These are phyloP conservation scores for Conoideocrella luteorostrata DNA, from an alignment of 2,329 filamentous ascomycete species.

Conservation along the genomic window DNA sequence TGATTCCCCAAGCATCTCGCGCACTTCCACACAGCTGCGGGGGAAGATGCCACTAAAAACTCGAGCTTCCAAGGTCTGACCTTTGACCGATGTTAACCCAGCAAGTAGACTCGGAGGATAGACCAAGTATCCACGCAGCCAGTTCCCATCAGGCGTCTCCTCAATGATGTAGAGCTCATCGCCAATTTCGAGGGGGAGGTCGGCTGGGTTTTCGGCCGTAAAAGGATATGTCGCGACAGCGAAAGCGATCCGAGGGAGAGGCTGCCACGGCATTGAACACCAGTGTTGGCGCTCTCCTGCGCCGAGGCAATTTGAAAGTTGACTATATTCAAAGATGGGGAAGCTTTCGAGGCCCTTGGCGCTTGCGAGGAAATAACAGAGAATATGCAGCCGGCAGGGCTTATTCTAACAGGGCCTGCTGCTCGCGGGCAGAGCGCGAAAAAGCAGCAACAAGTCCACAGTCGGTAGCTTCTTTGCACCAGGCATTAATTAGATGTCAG, in stretches of 20 bases:
- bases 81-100: slow-evolving; percentile 82
- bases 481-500: slow-evolving; percentile 2
- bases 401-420: slow-evolving; percentile 4
- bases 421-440: slow-evolving; percentile 3
- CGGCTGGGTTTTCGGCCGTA: slow-evolving; percentile 74
- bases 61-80: slow-evolving; percentile 87
- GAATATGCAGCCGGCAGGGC: not conserved
- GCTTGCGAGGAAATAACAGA: not conserved
- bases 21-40: slow-evolving; percentile 86
- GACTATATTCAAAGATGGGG: not conserved
- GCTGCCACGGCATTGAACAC: slow-evolving; percentile 84
- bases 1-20: slow-evolving; percentile 78
- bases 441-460: slow-evolving; percentile 5
- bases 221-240: slow-evolving; percentile 96
- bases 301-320: slow-evolving; percentile 2
- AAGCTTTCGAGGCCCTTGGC: not conserved
- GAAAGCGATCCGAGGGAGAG: slow-evolving; percentile 93
- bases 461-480: not conserved
- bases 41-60: slow-evolving; percentile 99
- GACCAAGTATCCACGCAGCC: slow-evolving; percentile 93
- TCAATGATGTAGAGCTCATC: slow-evolving; percentile 99
- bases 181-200: slow-evolving; percentile 93
- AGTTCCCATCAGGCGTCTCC: slow-evolving; percentile 84
- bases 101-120: slow-evolving; percentile 89
- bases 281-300: slow-evolving; percentile 11